phyloP scores from a whole-genome alignment of 805 yeast species.

The Jamesozyma gamospora region DNA sequence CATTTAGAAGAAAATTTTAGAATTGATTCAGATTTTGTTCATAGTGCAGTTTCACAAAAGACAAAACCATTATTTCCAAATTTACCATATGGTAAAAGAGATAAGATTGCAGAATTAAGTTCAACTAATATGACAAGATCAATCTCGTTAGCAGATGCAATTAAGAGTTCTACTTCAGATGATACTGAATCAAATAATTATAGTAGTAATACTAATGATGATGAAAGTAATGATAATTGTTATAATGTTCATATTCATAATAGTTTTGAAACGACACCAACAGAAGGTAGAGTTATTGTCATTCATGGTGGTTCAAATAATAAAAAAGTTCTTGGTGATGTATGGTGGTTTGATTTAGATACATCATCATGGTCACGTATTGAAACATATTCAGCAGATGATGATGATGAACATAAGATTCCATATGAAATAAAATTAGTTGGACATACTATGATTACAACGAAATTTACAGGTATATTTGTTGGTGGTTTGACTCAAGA shows the following conservation, averaged over 20 bases:
- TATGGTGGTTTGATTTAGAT: slow-evolving; percentile 42
- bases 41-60: not conserved
- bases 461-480: slow-evolving; percentile 17
- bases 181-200: not conserved
- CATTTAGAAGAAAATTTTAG: slow-evolving; percentile 16
- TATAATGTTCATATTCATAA: not conserved
- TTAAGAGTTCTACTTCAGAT: not conserved
- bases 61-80: slow-evolving; percentile 11
- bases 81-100: slow-evolving; percentile 11
- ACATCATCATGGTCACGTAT: slow-evolving; percentile 33
- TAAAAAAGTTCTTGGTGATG: slow-evolving; percentile 34
- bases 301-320: slow-evolving; percentile 34
- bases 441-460: slow-evolving; percentile 22
- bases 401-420: slow-evolving; percentile 8
- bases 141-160: not conserved
- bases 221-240: not conserved
- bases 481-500: slow-evolving; percentile 23
- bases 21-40: slow-evolving; percentile 6
- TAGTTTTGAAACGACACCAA: not conserved
- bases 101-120: not conserved
- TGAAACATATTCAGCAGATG: slow-evolving; percentile 8
- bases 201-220: not conserved
- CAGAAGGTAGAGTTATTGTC: slow-evolving; percentile 15
- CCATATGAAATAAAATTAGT: slow-evolving; percentile 17
- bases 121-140: not conserved